Evolutionary conservation across 2,329 filamentous ascomycete species (phyloP).

Genomic region (Phaeosphaeriaceae sp.): DNA sequence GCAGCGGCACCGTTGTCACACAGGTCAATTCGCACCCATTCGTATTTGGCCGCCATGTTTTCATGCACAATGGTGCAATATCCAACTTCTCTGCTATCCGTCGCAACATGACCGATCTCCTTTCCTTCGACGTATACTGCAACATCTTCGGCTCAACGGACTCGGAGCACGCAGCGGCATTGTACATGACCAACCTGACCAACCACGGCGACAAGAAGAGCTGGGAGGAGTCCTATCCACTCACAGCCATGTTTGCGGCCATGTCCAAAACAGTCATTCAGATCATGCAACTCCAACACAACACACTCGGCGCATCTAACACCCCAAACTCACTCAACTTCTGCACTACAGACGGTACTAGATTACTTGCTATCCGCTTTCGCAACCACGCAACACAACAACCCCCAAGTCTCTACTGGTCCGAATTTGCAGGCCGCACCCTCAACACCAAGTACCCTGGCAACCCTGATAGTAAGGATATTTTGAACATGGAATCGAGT

Average conservation of each 20-base stretch:
- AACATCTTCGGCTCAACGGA: conserved; percentile 60
- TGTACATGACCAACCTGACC: conserved; percentile 57
- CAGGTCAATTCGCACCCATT: conserved; percentile 63
- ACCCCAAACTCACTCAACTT: conserved; percentile 60
- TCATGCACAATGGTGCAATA: conserved; percentile 64
- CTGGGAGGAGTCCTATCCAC: conserved; percentile 54
- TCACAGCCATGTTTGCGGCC: conserved; percentile 53
- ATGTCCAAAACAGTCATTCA: conserved; percentile 55
- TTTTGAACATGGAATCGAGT: conserved; percentile 43
- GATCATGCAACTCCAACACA: conserved; percentile 56
- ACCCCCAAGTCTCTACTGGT: conserved; percentile 60
- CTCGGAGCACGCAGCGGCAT: conserved; percentile 59
- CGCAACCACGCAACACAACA: conserved; percentile 60
- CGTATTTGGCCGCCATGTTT: conserved; percentile 59
- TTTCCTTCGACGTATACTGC: conserved; percentile 57
- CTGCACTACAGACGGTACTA: conserved; percentile 58
- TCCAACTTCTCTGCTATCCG: conserved; percentile 56
- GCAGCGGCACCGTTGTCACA: conserved; percentile 56
- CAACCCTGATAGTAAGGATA: conserved; percentile 50
- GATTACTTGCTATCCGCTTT: conserved; percentile 59
- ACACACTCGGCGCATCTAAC: conserved; percentile 46
- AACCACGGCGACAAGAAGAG: conserved; percentile 42
- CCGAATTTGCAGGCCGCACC: conserved; percentile 57
- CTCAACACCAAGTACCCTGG: conserved; percentile 61
- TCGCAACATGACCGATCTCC: conserved; percentile 52